Conservation (phyloP, 2,329 filamentous ascomycete genomes). For the Fusarium hostae region DNA sequence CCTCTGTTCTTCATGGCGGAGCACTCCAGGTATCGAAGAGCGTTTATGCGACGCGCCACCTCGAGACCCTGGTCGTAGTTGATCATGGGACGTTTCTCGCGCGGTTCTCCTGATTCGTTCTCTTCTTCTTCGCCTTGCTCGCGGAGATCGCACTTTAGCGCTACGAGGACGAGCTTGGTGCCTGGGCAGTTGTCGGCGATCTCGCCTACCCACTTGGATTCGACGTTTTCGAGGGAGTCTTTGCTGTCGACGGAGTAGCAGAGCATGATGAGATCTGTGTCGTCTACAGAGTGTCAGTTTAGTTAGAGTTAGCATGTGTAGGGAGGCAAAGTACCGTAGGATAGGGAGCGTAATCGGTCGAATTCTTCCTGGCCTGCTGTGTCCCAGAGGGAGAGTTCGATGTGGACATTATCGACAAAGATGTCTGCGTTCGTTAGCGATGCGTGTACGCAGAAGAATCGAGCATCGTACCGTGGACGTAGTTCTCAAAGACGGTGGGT, state of each 20-base stretch:
- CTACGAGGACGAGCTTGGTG: constrained; percentile 93
- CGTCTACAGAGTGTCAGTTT: constrained; percentile 58
- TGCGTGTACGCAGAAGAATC: neutral
- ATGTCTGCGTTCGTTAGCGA: constrained; percentile 72
- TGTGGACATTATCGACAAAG: constrained; percentile 96
- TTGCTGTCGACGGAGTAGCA: constrained; percentile 98
- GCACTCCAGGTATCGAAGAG: constrained; percentile 95
- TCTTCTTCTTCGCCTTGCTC: constrained; percentile 81
- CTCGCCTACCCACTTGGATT: constrained; percentile 98
- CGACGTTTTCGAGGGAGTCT: constrained; percentile 97
- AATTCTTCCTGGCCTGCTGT: constrained; percentile 99
- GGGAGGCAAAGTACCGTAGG: constrained; percentile 74
- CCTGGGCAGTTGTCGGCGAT: constrained; percentile 98
- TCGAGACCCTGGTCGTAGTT: constrained; percentile 92
- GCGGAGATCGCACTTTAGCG: constrained; percentile 94
- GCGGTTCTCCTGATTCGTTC: constrained; percentile 55
- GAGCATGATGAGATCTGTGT: constrained; percentile 98
- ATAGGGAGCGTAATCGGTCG: constrained; percentile 92
- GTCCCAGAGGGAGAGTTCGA: constrained; percentile 98
- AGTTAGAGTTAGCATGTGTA: neutral
- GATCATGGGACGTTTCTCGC: constrained; percentile 78
- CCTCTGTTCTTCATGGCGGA: constrained; percentile 98
- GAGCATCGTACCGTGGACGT: constrained; percentile 82
- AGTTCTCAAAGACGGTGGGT: constrained; percentile 98
- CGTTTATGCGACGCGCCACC: constrained; percentile 90